Conservation (phyloP, 2,329 filamentous ascomycete species). For the Nothophaeocryptopus gaeumannii region DNA sequence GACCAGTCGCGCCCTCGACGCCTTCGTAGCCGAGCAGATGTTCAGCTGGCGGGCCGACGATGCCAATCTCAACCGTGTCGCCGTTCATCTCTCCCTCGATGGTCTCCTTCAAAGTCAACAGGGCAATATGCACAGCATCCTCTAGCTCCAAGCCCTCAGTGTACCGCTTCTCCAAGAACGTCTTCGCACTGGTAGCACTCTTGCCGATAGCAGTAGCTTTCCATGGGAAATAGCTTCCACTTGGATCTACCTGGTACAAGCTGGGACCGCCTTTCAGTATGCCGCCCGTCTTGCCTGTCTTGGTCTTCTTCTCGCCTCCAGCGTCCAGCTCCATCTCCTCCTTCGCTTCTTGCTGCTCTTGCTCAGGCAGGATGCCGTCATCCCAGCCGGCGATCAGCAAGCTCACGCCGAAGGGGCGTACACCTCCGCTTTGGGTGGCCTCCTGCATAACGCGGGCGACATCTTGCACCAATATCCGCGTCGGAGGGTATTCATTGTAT, state of each 20-base stretch:
- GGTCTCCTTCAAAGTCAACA: conserved; percentile 96
- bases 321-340: conserved; percentile 47
- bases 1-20: conserved; percentile 78
- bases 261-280: conserved; percentile 95
- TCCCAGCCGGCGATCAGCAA: conserved; percentile 97
- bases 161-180: conserved; percentile 98
- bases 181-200: conserved; percentile 97
- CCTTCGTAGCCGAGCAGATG: conserved; percentile 89
- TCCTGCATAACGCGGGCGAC: conserved; percentile 98
- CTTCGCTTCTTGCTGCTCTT: conserved; percentile 63
- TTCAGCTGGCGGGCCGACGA: conserved; percentile 90
- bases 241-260: conserved; percentile 98
- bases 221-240: conserved; percentile 98
- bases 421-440: conserved; percentile 95
- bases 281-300: conserved; percentile 83
- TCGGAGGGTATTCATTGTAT: conserved; percentile 99
- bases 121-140: conserved; percentile 96
- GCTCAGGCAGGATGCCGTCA: conserved; percentile 87
- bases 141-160: conserved; percentile 95
- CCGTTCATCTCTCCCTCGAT: conserved; percentile 99
- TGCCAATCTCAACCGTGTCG: conserved; percentile 94
- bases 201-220: conserved; percentile 99
- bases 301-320: conserved; percentile 68
- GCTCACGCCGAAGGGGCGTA: conserved; percentile 93
- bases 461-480: conserved; percentile 97